Conservation (phyloP, 805 yeast species). For the Wickerhamomyces xylosicus region DNA sequence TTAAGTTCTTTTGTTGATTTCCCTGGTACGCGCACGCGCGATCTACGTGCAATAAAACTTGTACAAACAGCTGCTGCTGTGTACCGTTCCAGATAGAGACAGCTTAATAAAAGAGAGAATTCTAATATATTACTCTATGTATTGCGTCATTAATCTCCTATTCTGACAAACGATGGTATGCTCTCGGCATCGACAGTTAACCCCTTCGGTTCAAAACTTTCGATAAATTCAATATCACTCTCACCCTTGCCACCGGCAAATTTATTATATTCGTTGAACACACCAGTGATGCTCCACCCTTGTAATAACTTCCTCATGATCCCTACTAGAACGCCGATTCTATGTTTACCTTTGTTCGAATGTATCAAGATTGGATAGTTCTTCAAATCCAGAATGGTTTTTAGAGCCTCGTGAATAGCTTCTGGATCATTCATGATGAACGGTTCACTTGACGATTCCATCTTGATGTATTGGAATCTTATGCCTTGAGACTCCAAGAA, state of each 20-base stretch:
- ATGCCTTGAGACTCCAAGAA: slow-evolving; percentile 55
- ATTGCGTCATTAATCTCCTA: too few relatives aligned
- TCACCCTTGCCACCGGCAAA: slow-evolving; percentile 93
- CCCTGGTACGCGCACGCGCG: too few relatives aligned
- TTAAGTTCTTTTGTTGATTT: too few relatives aligned
- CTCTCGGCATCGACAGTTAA: slow-evolving; percentile 35
- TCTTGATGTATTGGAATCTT: slow-evolving; percentile 45
- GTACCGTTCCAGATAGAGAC: too few relatives aligned
- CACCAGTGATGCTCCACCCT: slow-evolving; percentile 90
- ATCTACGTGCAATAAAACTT: too few relatives aligned
- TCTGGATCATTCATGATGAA: slow-evolving; percentile 48
- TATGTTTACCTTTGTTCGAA: slow-evolving; percentile 92
- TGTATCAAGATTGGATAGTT: slow-evolving; percentile 87
- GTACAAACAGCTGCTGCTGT: too few relatives aligned
- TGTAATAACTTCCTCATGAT: slow-evolving; percentile 75
- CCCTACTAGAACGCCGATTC: slow-evolving; percentile 92
- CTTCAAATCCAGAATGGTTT: slow-evolving; percentile 45
- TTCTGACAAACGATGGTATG: slow-evolving; percentile 55
- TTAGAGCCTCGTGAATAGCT: slow-evolving; percentile 46
- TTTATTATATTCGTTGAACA: slow-evolving; percentile 86
- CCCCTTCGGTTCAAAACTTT: slow-evolving; percentile 56
- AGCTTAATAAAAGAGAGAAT: too few relatives aligned
- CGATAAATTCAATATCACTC: slow-evolving; percentile 83
- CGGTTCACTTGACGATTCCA: slow-evolving; percentile 72
- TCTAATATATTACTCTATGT: too few relatives aligned